Conservation (phyloP, 1,284 basidiomycete species). For the Microstroma glucosiphilum region DNA sequence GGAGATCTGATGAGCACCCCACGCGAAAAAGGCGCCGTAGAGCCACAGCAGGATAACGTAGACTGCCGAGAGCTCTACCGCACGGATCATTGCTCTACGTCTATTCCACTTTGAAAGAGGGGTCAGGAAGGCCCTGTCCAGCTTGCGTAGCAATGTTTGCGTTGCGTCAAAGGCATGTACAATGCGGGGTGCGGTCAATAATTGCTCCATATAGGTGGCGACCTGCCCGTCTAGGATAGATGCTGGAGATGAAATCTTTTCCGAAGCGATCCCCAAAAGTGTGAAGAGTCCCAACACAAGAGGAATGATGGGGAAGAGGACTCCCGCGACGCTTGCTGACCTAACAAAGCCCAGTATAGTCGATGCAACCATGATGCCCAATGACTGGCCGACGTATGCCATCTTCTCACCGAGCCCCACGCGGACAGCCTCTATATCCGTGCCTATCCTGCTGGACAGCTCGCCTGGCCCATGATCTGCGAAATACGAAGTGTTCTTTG, state of each 20-base stretch:
- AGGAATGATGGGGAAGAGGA: constrained; percentile 52
- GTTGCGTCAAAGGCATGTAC: constrained; percentile 53
- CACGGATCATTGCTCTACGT: constrained; percentile 42
- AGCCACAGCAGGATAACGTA: constrained; percentile 35
- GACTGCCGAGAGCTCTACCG: constrained; percentile 30
- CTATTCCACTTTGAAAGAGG: constrained; percentile 46
- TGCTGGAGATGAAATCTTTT: constrained; percentile 39
- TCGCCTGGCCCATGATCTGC: constrained; percentile 53
- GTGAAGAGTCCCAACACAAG: constrained; percentile 47
- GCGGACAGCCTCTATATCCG: constrained; percentile 52
- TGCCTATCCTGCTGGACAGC: constrained; percentile 50
- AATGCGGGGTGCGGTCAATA: constrained; percentile 52
- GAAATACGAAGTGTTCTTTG: constrained; percentile 53
- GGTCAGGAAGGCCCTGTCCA: constrained; percentile 47
- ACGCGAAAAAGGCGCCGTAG: constrained; percentile 42
- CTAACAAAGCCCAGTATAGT: constrained; percentile 51
- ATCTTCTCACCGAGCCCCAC: constrained; percentile 53
- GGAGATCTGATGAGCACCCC: constrained; percentile 31
- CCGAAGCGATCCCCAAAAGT: constrained; percentile 44
- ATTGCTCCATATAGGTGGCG: constrained; percentile 52
- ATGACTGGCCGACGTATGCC: constrained; percentile 50
- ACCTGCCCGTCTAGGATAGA: constrained; percentile 51
- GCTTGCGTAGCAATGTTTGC: constrained; percentile 42
- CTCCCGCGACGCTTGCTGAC: constrained; percentile 51
- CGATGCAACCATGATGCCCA: constrained; percentile 43